Percentiles rank a stretch among this genome's conserved stretches.
Evolutionary conservation across 345 rosid species (phyloP).

Genomic region (Eucalyptus sp.): DNA sequence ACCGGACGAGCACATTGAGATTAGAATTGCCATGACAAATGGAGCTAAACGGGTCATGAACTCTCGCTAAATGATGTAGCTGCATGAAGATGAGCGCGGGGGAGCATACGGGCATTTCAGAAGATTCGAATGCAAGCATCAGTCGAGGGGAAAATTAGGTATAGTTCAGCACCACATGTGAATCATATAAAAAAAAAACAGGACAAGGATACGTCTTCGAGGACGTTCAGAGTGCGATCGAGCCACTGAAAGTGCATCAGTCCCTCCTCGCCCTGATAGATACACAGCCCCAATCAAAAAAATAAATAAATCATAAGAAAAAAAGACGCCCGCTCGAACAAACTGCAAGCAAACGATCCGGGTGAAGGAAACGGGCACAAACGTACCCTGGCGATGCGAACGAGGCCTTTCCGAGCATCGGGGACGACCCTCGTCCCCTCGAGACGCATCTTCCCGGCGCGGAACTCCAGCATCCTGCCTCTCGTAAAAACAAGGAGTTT

Average conservation of each 20-base stretch:
- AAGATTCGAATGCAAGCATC: neutral
- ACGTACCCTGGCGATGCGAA: slow-evolving; percentile 69
- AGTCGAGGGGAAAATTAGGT: neutral
- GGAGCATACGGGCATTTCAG: neutral
- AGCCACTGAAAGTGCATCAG: slow-evolving; percentile 92
- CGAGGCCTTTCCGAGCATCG: slow-evolving; percentile 82
- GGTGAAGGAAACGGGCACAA: neutral
- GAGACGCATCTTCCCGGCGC: slow-evolving; percentile 88
- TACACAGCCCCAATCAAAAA: neutral
- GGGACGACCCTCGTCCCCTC: slow-evolving; percentile 83
- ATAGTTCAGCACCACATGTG: neutral
- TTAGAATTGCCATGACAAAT: neutral
- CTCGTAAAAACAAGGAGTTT: neutral
- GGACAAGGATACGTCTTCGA: slow-evolving; percentile 82
- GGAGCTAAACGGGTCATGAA: neutral
- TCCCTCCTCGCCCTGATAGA: slow-evolving; percentile 76
- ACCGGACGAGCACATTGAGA: neutral
- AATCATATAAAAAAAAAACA: neutral
- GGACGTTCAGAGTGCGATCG: slow-evolving; percentile 50
- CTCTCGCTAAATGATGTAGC: neutral
- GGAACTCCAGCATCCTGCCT: slow-evolving; percentile 72
- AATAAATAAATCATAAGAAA: neutral
- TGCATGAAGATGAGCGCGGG: neutral
- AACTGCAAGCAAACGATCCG: neutral
- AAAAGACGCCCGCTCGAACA: neutral